Conservation (phyloP, 768 basidiomycete genomes). For the Lactarius indigo region DNA sequence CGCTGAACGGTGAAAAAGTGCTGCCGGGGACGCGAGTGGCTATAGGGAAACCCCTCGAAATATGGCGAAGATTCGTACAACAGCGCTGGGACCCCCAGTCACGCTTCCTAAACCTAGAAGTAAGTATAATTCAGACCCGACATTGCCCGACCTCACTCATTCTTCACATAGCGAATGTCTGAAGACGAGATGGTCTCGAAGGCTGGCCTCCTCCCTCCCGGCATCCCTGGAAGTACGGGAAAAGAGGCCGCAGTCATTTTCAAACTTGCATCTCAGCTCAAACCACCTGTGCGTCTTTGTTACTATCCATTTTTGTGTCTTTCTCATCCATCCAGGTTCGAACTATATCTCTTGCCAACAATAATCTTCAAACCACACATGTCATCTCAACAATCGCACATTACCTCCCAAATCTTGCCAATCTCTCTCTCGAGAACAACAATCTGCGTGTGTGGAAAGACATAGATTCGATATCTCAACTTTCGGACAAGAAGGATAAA, state of each 20-base stretch:
- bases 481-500: conserved; percentile 57
- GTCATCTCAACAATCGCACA: conserved; percentile 59
- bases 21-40: conserved; percentile 27
- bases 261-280: conserved; percentile 77
- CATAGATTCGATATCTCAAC: conserved; percentile 58
- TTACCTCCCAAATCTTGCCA: conserved; percentile 76
- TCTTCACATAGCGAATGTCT: conserved; percentile 56
- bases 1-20: conserved; percentile 25
- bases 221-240: conserved; percentile 54
- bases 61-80: conserved; percentile 74
- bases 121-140: conserved; percentile 37
- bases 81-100: conserved; percentile 67
- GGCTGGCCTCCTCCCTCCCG: conserved; percentile 67
- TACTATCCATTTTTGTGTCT: neutral
- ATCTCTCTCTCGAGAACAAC: conserved; percentile 80
- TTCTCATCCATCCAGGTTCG: conserved; percentile 45
- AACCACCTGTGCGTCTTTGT: conserved; percentile 55
- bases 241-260: conserved; percentile 82
- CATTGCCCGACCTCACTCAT: conserved; percentile 6
- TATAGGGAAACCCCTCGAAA: conserved; percentile 47
- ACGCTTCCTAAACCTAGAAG: conserved; percentile 79
- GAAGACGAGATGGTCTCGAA: conserved; percentile 75
- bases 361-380: conserved; percentile 58
- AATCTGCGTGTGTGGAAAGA: conserved; percentile 66
- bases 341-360: conserved; percentile 83